Evolutionary conservation across 1,284 basidiomycete species (phyloP).

Genomic region (Apiotrichum gracile): DNA sequence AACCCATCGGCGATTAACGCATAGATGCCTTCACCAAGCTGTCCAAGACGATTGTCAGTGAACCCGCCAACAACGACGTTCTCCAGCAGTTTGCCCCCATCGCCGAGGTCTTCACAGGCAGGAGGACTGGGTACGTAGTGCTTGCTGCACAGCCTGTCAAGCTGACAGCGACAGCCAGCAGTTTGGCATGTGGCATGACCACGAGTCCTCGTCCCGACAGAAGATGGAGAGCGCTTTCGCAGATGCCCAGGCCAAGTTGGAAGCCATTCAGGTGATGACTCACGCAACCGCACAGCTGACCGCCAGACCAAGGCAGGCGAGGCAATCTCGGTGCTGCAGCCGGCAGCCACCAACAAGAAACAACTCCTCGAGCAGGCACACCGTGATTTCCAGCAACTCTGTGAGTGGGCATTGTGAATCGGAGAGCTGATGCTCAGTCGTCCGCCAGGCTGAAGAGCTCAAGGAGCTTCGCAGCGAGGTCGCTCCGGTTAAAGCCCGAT

Average conservation of each 20-base stretch:
- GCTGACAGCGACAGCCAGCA: not conserved
- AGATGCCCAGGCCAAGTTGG: too few relatives aligned
- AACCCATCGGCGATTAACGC: not conserved
- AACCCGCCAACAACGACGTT: not conserved
- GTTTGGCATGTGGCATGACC: not conserved
- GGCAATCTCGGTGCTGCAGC: slow-evolving; percentile 4
- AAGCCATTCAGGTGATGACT: not conserved
- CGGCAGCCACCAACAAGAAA: not conserved
- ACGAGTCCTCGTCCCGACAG: too few relatives aligned
- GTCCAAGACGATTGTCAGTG: not conserved
- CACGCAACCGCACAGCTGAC: not conserved
- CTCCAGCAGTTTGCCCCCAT: not conserved
- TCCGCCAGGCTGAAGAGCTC: not conserved
- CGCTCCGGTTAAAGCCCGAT: too few relatives aligned
- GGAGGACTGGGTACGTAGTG: not conserved
- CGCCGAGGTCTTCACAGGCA: not conserved
- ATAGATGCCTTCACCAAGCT: too few relatives aligned
- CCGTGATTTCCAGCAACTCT: slow-evolving; percentile 9
- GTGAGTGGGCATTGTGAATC: slow-evolving; percentile 3
- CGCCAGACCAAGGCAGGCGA: not conserved
- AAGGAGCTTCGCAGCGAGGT: not conserved
- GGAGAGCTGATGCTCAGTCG: not conserved
- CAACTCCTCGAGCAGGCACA: slow-evolving; percentile 5
- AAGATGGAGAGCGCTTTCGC: too few relatives aligned
- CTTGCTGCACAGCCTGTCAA: not conserved